Evolutionary conservation across 2,329 filamentous ascomycete species (phyloP).

Genomic region (Fusarium coffeatum): DNA sequence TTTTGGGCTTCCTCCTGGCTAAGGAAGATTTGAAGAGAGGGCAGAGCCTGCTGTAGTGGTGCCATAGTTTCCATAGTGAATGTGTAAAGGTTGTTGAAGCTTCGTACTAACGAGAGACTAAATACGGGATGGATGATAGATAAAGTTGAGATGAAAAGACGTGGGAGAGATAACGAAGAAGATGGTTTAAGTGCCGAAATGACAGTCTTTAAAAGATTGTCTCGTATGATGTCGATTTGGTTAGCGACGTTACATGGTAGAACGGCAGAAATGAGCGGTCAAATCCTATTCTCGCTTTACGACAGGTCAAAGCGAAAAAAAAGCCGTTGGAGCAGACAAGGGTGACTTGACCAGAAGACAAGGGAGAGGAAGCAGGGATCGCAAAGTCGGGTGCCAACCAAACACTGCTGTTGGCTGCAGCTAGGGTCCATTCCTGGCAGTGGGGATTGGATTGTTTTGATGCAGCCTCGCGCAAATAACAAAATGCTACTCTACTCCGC

Average conservation of each 20-base stretch:
- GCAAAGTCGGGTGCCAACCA: background rate
- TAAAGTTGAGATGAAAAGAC: background rate
- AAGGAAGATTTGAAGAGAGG: constrained; percentile 14
- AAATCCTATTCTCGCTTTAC: constrained; percentile 13
- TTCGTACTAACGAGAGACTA: background rate
- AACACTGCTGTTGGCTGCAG: background rate
- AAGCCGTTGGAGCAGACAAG: constrained; percentile 13
- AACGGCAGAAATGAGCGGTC: constrained; percentile 33
- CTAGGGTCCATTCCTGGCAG: constrained; percentile 4
- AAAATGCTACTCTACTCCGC: constrained; percentile 19
- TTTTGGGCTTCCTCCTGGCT: constrained; percentile 18
- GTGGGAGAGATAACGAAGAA: background rate
- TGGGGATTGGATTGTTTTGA: background rate
- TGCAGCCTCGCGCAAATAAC: constrained; percentile 14
- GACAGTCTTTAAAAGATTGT: constrained; percentile 12
- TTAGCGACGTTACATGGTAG: constrained; percentile 29
- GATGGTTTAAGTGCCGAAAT: constrained; percentile 10
- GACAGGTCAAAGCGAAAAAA: constrained; percentile 13
- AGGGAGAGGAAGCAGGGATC: background rate
- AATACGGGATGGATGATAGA: background rate
- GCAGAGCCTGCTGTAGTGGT: constrained; percentile 14
- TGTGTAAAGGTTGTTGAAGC: background rate
- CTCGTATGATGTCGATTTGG: constrained; percentile 21
- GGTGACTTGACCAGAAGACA: background rate
- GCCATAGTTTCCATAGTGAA: constrained; percentile 35